Conservation (phyloP, 352 stramenopile genomes). For the Phytophthora pseudosyringae region DNA sequence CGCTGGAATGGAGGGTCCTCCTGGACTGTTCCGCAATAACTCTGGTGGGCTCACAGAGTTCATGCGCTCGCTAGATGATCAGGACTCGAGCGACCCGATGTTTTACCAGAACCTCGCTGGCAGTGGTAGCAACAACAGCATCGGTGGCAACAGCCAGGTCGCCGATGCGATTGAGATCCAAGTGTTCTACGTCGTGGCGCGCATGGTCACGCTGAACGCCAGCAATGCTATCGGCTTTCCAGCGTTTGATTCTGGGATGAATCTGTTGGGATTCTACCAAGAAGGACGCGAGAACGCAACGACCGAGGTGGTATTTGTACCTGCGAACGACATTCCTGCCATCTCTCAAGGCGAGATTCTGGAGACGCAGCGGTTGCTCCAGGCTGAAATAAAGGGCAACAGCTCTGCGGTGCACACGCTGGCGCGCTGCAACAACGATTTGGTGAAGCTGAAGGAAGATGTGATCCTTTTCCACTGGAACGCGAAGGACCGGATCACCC, state of each 20-base stretch:
- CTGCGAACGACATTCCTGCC: constrained; percentile 73
- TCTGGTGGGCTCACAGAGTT: constrained; percentile 81
- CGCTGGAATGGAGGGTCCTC: constrained; percentile 71
- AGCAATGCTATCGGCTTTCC: constrained; percentile 81
- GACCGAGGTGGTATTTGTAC: constrained; percentile 84
- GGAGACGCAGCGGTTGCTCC: constrained; percentile 70
- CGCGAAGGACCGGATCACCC: constrained; percentile 64
- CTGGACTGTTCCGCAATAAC: constrained; percentile 75
- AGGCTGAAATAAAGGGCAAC: constrained; percentile 75
- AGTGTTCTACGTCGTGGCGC: constrained; percentile 81
- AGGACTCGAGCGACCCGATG: constrained; percentile 61
- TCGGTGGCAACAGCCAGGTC: constrained; percentile 52
- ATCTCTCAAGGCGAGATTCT: constrained; percentile 76
- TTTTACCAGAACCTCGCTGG: constrained; percentile 71
- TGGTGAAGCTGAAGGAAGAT: constrained; percentile 87
- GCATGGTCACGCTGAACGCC: constrained; percentile 76
- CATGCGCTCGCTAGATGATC: constrained; percentile 78
- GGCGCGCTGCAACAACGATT: constrained; percentile 77
- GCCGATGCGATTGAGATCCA: constrained; percentile 80
- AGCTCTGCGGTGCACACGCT: constrained; percentile 76
- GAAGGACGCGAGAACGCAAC: constrained; percentile 74
- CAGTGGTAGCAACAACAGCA: constrained; percentile 30
- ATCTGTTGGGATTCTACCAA: constrained; percentile 85
- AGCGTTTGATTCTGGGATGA: constrained; percentile 72
- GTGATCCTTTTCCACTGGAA: constrained; percentile 90